Conservation (phyloP, 257 asterid species). For the Eucommia ulmoides region DNA sequence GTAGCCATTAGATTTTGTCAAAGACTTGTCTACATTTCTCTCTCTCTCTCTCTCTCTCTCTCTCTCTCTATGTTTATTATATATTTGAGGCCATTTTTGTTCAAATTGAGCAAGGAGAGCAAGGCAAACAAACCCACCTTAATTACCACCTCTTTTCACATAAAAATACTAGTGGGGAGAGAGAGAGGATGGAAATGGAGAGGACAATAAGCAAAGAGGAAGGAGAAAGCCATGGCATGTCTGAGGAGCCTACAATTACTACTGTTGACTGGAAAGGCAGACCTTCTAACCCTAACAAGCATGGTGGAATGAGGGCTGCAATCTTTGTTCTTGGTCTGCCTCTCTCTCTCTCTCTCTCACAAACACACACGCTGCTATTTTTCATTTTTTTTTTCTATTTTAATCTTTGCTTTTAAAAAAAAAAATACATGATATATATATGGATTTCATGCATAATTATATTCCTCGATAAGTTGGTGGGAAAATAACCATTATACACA, state of each 20-base stretch:
- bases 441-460: too few relatives aligned
- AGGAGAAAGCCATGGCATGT: constrained; percentile 11
- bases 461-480: too few relatives aligned
- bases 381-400: too few relatives aligned
- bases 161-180: neutral
- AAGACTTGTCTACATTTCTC: neutral
- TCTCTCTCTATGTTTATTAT: too few relatives aligned
- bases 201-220: constrained; percentile 10
- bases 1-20: neutral
- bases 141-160: neutral
- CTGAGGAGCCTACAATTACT: constrained; percentile 13
- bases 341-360: constrained; percentile 11
- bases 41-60: too few relatives aligned
- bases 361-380: too few relatives aligned
- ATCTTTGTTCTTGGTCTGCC: constrained; percentile 60
- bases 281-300: constrained; percentile 57
- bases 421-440: too few relatives aligned
- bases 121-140: neutral
- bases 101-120: constrained; percentile 10
- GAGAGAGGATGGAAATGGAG: constrained; percentile 24
- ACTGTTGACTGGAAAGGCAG: constrained; percentile 83
- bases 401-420: too few relatives aligned
- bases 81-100: neutral
- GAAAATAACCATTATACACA: too few relatives aligned
- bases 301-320: constrained; percentile 86